Percentiles rank a stretch among this genome's conserved stretches.
These are phyloP conservation scores for Aureobasidium zeae DNA, from an alignment of 2,329 filamentous ascomycete genomes.

Conservation along the genomic window DNA sequence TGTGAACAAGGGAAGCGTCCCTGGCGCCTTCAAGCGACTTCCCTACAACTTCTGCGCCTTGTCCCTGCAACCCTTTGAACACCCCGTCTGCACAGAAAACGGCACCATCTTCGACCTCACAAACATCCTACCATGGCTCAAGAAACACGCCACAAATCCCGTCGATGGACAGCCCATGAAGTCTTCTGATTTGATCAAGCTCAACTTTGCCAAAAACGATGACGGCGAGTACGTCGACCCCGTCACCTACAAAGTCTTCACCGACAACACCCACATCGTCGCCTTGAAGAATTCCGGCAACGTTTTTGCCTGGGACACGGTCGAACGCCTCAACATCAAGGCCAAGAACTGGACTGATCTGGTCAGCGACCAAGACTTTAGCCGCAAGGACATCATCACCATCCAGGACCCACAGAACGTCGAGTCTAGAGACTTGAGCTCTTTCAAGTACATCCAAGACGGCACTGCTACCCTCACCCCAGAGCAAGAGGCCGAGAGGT, in stretches of 20 bases:
- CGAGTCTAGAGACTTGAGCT: slow-evolving; percentile 68
- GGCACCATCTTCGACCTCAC: slow-evolving; percentile 94
- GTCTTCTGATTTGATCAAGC: slow-evolving; percentile 74
- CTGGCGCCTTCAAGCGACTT: slow-evolving; percentile 70
- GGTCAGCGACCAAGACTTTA: slow-evolving; percentile 77
- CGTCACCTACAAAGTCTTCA: slow-evolving; percentile 94
- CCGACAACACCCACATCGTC: slow-evolving; percentile 94
- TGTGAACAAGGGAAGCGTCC: slow-evolving; percentile 45
- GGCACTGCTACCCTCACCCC: slow-evolving; percentile 58
- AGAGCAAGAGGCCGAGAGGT: slow-evolving; percentile 59
- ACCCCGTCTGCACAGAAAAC: slow-evolving; percentile 80
- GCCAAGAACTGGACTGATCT: slow-evolving; percentile 92
- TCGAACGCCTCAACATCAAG: slow-evolving; percentile 93
- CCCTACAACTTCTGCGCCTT: slow-evolving; percentile 98
- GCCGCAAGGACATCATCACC: slow-evolving; percentile 85
- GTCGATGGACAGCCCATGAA: slow-evolving; percentile 72
- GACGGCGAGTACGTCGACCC: slow-evolving; percentile 89
- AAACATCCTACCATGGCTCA: slow-evolving; percentile 87
- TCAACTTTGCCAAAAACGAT: slow-evolving; percentile 87
- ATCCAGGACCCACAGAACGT: slow-evolving; percentile 92
- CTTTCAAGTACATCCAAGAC: slow-evolving; percentile 83
- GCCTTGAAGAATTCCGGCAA: slow-evolving; percentile 81
- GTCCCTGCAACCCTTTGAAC: slow-evolving; percentile 87
- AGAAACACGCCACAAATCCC: slow-evolving; percentile 87
- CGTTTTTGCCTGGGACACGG: slow-evolving; percentile 92